Percentiles rank a stretch among this genome's conserved stretches.
These are phyloP conservation scores for Solanum corneliomulleri DNA, from an alignment of 257 asterid species.

Conservation along the genomic window DNA sequence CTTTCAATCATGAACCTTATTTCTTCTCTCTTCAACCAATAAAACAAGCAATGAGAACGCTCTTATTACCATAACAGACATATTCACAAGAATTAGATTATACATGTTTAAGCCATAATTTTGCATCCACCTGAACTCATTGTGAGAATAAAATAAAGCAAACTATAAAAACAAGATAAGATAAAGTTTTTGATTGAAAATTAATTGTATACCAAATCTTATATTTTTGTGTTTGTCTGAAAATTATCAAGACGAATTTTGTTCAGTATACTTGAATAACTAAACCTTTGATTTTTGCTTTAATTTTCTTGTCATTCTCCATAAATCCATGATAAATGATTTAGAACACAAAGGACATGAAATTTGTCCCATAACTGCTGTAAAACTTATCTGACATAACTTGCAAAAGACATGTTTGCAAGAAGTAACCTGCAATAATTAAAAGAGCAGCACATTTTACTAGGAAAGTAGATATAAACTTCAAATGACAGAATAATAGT, in stretches of 20 bases:
- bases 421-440: no score
- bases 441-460: background rate
- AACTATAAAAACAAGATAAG: background rate
- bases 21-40: no score
- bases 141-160: background rate
- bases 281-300: constrained; percentile 1
- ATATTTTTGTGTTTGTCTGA: constrained; percentile 79
- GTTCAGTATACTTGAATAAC: constrained; percentile 69
- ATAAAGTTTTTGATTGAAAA: background rate
- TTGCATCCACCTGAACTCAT: background rate
- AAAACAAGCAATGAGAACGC: background rate
- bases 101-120: background rate
- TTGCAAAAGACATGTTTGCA: background rate
- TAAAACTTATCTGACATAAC: constrained; percentile 53
- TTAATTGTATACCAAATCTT: constrained; percentile 59
- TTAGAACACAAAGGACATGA: constrained; percentile 76
- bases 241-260: constrained; percentile 54
- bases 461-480: background rate
- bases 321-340: constrained; percentile 71
- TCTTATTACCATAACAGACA: background rate
- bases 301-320: constrained; percentile 24
- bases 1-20: no score
- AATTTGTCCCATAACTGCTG: constrained; percentile 46
- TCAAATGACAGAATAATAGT: background rate
- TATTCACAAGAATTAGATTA: no score